Evolutionary conservation across 148 eudicot species (phyloP), one percentile per base, ranked within the genome.

Genomic region (Gaultheria prostrata): DNA sequence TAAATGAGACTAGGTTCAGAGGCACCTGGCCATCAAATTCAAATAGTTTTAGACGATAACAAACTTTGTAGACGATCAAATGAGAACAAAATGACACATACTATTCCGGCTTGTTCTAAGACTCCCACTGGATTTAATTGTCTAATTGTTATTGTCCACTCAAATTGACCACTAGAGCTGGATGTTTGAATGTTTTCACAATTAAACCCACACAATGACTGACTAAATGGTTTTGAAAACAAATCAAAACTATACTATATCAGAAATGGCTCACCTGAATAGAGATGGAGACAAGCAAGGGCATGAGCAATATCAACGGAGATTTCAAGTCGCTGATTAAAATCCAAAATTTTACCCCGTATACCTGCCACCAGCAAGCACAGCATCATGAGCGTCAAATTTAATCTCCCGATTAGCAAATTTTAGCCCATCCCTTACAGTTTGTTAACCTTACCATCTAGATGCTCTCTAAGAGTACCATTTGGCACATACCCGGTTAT

Each of bases 401-500:
- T n/a, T n/a, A 67, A 32, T 8, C 14, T 51, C 21, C 15, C n/a
- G 30, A 65, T 26, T n/a, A 80, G 54, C 69, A 76, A 33, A 6
- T 74, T 30, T 53, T n/a, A n/a, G 43, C 46, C 24, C 12, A 80
- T 18, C 35, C 63, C 43, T 54, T n/a, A n/a, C 39, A 17, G 33
- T 81, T 18, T 54, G 18, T 75, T 53, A 35, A 76, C 79, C 92
- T 92, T 94, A 97, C 99, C 99, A 86, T 97, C 99, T 70, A 97
- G 89, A 91, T 97, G 98, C 84, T 97, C 98, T 88, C 99, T 91
- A 21, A 97, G 92, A 79, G 95, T 95, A 80, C 99, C 99, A 88
- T 97, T 97, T 77, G 94, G 83, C 82, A 97, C 98, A 79, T 88
- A 97, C 86, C 95, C 98, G 0, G 98, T 97, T 48, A 97, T 90